Percentiles rank a stretch among this genome's conserved stretches.
These are phyloP conservation scores for Filosporella fistucella DNA, from an alignment of 495 filamentous ascomycete species.

Conservation along the genomic window DNA sequence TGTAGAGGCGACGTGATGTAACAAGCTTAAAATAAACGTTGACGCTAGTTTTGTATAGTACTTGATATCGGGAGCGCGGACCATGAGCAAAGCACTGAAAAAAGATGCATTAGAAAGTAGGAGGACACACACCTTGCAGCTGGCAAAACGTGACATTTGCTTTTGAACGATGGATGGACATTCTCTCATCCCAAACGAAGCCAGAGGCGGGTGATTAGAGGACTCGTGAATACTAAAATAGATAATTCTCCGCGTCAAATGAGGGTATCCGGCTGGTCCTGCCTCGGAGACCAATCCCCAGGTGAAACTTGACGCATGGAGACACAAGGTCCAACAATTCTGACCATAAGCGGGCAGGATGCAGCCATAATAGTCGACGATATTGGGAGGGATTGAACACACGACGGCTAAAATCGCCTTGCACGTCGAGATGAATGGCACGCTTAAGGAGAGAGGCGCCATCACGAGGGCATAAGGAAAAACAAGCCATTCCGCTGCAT, in stretches of 20 bases:
- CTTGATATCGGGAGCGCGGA: neutral
- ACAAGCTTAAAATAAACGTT: too few species aligned
- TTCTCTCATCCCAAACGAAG: slow-evolving; percentile 3
- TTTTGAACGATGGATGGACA: too few species aligned
- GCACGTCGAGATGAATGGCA: neutral
- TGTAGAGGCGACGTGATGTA: too few species aligned
- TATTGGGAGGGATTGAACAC: neutral
- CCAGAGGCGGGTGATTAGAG: neutral
- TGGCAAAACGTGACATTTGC: neutral
- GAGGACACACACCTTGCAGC: neutral
- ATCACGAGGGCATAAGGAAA: slow-evolving; percentile 20
- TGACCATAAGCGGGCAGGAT: neutral
- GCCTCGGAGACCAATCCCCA: neutral
- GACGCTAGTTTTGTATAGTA: too few species aligned
- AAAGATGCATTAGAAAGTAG: neutral
- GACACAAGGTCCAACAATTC: neutral
- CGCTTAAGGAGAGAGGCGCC: slow-evolving; percentile 8
- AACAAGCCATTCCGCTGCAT: slow-evolving; percentile 18
- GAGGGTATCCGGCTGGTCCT: neutral
- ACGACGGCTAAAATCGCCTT: slow-evolving; percentile 14
- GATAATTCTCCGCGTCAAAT: neutral
- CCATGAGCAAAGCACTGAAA: neutral
- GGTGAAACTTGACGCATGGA: slow-evolving; percentile 12
- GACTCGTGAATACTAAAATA: neutral
- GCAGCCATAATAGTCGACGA: neutral